Conservation (phyloP, 2,329 filamentous ascomycete genomes). For the Cucurbitaria berberidis region DNA sequence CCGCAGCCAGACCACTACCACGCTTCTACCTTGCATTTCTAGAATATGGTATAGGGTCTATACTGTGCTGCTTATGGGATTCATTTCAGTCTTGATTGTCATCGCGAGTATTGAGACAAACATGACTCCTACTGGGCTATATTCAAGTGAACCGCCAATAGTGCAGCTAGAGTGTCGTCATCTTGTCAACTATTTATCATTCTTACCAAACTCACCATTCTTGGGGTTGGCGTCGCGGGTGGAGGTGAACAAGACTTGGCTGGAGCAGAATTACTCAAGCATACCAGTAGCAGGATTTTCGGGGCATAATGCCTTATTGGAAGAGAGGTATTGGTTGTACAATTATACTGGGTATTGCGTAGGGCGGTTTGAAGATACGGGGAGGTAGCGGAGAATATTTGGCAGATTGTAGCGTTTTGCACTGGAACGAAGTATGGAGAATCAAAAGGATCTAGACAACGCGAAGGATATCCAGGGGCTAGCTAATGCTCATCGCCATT, state of each 20-base stretch:
- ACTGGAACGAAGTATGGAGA: too few relatives aligned
- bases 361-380: slow-evolving; percentile 1
- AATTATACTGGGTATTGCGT: slow-evolving; percentile 9
- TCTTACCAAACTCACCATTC: neutral
- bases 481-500: neutral
- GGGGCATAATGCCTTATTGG: neutral
- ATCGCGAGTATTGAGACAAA: slow-evolving; percentile 17
- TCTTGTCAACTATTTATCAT: neutral
- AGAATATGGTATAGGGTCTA: slow-evolving; percentile 21
- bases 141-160: neutral
- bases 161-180: neutral
- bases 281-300: neutral
- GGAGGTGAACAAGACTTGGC: neutral
- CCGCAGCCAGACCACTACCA: slow-evolving; percentile 14
- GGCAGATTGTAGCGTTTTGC: too few relatives aligned
- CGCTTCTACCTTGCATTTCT: slow-evolving; percentile 16
- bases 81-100: slow-evolving; percentile 6
- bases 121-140: slow-evolving; percentile 2
- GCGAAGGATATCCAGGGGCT: too few relatives aligned
- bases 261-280: neutral
- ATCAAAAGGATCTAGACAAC: too few relatives aligned
- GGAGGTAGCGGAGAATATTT: neutral
- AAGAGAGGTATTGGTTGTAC: slow-evolving; percentile 1
- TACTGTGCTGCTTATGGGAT: slow-evolving; percentile 7
- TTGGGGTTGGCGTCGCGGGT: neutral